Evolutionary conservation across 2,329 filamentous ascomycete genomes (phyloP), one percentile per base, ranked within the genome.

Genomic region (Fusarium coicis): DNA sequence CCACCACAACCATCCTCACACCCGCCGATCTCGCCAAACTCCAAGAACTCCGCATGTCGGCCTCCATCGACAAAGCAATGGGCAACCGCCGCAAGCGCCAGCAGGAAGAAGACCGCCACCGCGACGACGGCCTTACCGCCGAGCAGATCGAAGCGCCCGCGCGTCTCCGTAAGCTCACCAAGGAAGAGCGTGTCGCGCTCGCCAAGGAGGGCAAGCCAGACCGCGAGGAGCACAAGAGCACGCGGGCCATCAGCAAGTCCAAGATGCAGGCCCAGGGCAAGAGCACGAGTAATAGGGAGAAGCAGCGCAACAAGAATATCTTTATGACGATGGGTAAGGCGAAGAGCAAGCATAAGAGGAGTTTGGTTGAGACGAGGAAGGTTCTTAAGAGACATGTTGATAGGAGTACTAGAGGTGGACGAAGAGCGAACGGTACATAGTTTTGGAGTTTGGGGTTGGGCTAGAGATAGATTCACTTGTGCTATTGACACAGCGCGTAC

Each of bases 321-420:
- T 81, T 99, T 78, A 99, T 99, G 96, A 98, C 96, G 43, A 84
- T 99, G 68, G 94, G 96, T 66, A 98, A 99, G 87, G 96, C 96
- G 16, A 97, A 96, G 87, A 90, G 89, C 75, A 99, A 98, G 88
- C 93, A 96, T 79, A 98, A 98, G 91, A 89, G 95, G 79, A 97
- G 94, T 89, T 85, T 99, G 82, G 90, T 93, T 18, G 92, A 98
- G 84, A 95, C 94, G 73, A 90, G 90, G 79, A 94, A 92, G 84
- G 90, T 95, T 40, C 83, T 98, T 74, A 92, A 90, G 80, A 93
- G 91, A 5, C 96, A 98, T 83, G 88, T 96, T 34, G 91, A 95
- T 64, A 89, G 95, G 80, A 91, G 91, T 80, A 97, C 97, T 85
- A 91, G 91, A 69, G 96, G 95, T 59, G 96, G 96, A 11, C 91